Conservation (phyloP, 495 filamentous ascomycete genomes). For the Hypoxylon lienhwacheense region DNA sequence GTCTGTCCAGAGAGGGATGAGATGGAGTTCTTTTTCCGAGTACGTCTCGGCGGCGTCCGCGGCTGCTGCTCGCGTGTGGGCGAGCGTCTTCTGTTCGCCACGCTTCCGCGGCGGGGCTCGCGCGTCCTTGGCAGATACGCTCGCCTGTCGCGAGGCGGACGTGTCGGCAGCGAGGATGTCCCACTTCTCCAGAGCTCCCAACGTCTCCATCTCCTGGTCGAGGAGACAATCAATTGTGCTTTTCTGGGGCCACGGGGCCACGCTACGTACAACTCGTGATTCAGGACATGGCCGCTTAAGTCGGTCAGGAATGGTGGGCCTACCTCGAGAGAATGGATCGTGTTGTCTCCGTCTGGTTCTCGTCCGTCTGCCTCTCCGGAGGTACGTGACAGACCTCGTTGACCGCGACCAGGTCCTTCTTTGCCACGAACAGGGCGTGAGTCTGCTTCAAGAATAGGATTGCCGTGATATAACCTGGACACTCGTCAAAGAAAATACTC, state of each 20-base stretch:
- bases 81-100: not conserved
- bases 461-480: conserved; percentile 62
- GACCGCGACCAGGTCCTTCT: not conserved
- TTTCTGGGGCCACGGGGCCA: not conserved
- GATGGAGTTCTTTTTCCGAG: not conserved
- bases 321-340: not conserved
- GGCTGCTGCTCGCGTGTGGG: too few relatives aligned
- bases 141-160: not conserved
- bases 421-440: conserved; percentile 44
- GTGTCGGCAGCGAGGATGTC: conserved; percentile 3
- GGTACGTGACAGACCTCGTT: conserved; percentile 1
- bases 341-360: too few relatives aligned
- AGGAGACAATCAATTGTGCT: conserved; percentile 7
- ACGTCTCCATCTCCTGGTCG: conserved; percentile 2
- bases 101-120: not conserved
- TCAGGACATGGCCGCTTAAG: not conserved
- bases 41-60: conserved; percentile 4
- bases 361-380: not conserved
- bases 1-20: conserved; percentile 18
- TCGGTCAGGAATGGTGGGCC: not conserved
- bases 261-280: not conserved
- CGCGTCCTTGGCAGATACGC: not conserved
- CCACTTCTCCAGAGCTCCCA: conserved; percentile 11
- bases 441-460: conserved; percentile 65
- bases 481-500: too few relatives aligned